phyloP scores from a whole-genome alignment of 371 early-diverging fungal genomes.

The Apophysomyces sp. region DNA sequence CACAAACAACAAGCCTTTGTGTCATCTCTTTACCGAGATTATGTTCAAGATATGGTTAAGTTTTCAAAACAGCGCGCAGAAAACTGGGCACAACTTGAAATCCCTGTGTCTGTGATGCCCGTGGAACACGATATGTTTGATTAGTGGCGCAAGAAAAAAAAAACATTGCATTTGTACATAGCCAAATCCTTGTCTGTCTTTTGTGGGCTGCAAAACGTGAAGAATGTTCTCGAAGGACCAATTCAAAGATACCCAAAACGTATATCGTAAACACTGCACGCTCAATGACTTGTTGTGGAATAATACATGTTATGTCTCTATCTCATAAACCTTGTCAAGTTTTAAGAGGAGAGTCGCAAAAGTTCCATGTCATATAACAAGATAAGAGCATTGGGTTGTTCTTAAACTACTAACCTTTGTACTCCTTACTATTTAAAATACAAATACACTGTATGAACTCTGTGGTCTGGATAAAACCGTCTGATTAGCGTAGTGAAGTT shows the following conservation, averaged over 20 bases:
- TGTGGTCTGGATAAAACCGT: no score
- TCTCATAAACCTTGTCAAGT: no score
- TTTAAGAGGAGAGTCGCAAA: no score
- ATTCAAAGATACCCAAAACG: neutral
- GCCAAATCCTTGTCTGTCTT: neutral
- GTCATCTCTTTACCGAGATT: conserved; percentile 63
- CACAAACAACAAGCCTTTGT: conserved; percentile 57
- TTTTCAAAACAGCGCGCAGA: conserved; percentile 52
- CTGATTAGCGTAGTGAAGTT: no score
- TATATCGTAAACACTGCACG: no score
- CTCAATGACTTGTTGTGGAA: no score
- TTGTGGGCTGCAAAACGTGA: neutral
- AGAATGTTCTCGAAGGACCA: neutral
- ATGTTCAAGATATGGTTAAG: conserved; percentile 56
- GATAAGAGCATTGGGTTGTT: no score
- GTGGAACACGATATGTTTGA: conserved; percentile 43
- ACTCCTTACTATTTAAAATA: no score
- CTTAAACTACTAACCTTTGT: no score
- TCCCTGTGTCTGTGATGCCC: conserved; percentile 43
- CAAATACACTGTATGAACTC: no score
- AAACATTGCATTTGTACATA: conserved; percentile 1
- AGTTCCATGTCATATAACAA: no score
- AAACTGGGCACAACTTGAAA: conserved; percentile 64
- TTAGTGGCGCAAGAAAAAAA: conserved; percentile 8
- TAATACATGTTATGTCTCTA: no score